phyloP scores from a whole-genome alignment of 2,329 filamentous ascomycete genomes.

The Hymenoscyphus occultus region DNA sequence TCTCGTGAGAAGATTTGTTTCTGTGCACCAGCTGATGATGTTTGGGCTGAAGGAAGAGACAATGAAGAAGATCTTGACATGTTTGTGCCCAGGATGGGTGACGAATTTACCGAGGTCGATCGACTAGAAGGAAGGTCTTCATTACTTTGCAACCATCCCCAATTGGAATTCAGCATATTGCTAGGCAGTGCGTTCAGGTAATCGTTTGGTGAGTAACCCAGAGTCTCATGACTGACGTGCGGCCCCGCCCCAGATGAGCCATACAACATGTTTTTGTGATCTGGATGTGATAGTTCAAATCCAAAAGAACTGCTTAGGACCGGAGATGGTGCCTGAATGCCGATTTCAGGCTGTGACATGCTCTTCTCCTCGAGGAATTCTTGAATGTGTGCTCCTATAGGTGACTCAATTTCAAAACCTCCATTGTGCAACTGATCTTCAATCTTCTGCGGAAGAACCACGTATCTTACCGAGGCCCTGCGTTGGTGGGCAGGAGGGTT shows the following conservation, averaged over 20 bases:
- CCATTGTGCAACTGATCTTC: constrained; percentile 24
- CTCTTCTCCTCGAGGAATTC: constrained; percentile 26
- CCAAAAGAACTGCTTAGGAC: constrained; percentile 1
- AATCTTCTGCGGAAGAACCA: constrained; percentile 17
- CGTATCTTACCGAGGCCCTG: constrained; percentile 4
- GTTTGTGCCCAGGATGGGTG: constrained; percentile 2
- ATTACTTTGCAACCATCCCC: constrained; percentile 1
- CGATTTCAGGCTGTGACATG: constrained; percentile 4
- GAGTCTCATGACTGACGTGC: background rate
- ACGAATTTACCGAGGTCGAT: constrained; percentile 9
- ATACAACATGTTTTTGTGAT: background rate
- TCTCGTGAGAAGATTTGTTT: constrained; percentile 24
- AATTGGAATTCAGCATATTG: constrained; percentile 10
- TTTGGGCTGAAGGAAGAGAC: constrained; percentile 17
- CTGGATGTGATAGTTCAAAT: background rate
- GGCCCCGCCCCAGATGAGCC: background rate
- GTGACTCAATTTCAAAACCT: constrained; percentile 18
- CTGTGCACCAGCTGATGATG: constrained; percentile 19
- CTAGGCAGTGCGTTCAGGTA: constrained; percentile 14
- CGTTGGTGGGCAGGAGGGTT: constrained; percentile 7
- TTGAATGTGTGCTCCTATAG: constrained; percentile 26
- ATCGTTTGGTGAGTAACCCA: constrained; percentile 8
- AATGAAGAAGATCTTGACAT: constrained; percentile 12
- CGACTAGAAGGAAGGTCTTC: background rate
- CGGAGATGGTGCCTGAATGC: constrained; percentile 6